phyloP scores from a whole-genome alignment of 2,329 filamentous ascomycete genomes.

The Chaetothyriales sp. region DNA sequence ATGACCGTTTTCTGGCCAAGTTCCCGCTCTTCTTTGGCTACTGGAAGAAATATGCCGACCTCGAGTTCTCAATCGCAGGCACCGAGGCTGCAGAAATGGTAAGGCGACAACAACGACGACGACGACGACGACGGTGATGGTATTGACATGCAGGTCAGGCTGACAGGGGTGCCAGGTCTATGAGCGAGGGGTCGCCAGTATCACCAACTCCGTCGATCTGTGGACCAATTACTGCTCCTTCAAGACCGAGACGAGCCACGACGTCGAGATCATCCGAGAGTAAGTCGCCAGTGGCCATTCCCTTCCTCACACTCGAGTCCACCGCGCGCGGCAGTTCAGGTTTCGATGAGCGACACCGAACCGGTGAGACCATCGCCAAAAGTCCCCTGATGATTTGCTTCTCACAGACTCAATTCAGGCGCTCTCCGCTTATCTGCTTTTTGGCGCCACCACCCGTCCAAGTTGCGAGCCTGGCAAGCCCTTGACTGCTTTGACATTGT shows the following conservation, averaged over 20 bases:
- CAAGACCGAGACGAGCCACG: conserved; percentile 95
- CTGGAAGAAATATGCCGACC: conserved; percentile 98
- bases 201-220: conserved; percentile 83
- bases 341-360: conserved; percentile 24
- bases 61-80: conserved; percentile 92
- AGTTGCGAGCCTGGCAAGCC: not conserved
- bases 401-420: conserved; percentile 37
- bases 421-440: conserved; percentile 21
- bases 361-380: conserved; percentile 50
- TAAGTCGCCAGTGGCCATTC: conserved; percentile 67
- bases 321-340: not conserved
- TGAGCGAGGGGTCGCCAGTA: conserved; percentile 84
- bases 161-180: conserved; percentile 53
- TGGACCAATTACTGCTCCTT: conserved; percentile 97
- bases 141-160: conserved; percentile 2
- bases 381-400: conserved; percentile 27
- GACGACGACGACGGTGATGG: too few relatives aligned
- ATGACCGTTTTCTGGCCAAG: conserved; percentile 84
- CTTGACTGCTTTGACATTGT: not conserved
- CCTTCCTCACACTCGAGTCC: conserved; percentile 33
- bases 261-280: conserved; percentile 93
- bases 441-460: not conserved
- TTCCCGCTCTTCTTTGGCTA: conserved; percentile 95
- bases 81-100: conserved; percentile 97
- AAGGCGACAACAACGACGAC: conserved; percentile 20